Percentiles rank a stretch among this genome's conserved stretches.
These are phyloP conservation scores for Aspergillus fumigatiaffinis DNA, from an alignment of 2,329 filamentous ascomycete species.

Conservation along the genomic window DNA sequence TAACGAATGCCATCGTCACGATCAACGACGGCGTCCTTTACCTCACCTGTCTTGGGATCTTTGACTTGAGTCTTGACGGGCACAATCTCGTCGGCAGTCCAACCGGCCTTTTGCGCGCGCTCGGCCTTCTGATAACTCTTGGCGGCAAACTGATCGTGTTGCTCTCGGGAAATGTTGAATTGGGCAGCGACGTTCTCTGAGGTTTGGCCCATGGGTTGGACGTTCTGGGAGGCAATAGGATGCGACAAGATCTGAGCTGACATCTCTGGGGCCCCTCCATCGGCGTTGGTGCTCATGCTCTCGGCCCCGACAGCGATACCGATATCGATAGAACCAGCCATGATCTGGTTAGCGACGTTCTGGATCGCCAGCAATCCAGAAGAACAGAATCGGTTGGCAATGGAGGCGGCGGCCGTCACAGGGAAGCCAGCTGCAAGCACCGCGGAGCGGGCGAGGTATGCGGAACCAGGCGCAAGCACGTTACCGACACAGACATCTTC, in stretches of 20 bases:
- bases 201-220: slow-evolving; percentile 86
- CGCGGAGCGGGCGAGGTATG: slow-evolving; percentile 85
- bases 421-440: slow-evolving; percentile 84
- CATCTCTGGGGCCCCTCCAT: slow-evolving; percentile 76
- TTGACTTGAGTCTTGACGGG: slow-evolving; percentile 78
- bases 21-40: slow-evolving; percentile 70
- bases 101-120: slow-evolving; percentile 73
- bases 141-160: slow-evolving; percentile 82
- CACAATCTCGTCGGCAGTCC: slow-evolving; percentile 82
- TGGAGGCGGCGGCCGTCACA: slow-evolving; percentile 70
- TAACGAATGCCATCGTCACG: slow-evolving; percentile 80
- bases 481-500: slow-evolving; percentile 87
- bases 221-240: slow-evolving; percentile 80
- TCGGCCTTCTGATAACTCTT: slow-evolving; percentile 79
- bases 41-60: slow-evolving; percentile 83
- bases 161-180: slow-evolving; percentile 62
- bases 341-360: slow-evolving; percentile 89
- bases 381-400: slow-evolving; percentile 86
- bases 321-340: slow-evolving; percentile 81
- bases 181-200: slow-evolving; percentile 91
- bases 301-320: slow-evolving; percentile 88
- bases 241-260: slow-evolving; percentile 72
- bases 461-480: slow-evolving; percentile 81
- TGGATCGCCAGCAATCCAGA: slow-evolving; percentile 84
- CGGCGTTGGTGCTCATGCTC: slow-evolving; percentile 87